A percentile compares a stretch with the other conserved stretches of the same genome.
These are phyloP conservation scores for Stenocarpella maydis DNA, from an alignment of 2,329 filamentous ascomycete genomes.

Conservation along the genomic window DNA sequence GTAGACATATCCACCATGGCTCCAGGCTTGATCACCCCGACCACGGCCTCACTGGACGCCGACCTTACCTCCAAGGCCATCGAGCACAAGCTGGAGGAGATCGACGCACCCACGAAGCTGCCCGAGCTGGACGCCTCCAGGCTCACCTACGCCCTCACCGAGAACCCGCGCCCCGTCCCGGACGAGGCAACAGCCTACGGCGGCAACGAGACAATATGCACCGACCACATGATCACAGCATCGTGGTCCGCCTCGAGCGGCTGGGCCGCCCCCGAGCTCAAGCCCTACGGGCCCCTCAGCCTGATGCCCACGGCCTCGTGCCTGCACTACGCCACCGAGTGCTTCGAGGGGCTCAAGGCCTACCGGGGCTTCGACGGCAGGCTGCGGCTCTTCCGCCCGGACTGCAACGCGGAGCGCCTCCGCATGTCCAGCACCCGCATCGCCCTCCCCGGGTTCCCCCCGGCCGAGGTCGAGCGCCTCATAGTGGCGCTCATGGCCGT, in stretches of 20 bases:
- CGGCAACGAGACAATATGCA: slow-evolving; percentile 66
- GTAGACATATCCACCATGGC: slow-evolving; percentile 38
- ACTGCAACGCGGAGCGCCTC: slow-evolving; percentile 74
- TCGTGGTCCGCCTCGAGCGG: slow-evolving; percentile 71
- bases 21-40: slow-evolving; percentile 41
- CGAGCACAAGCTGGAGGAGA: slow-evolving; percentile 55
- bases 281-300: slow-evolving; percentile 78
- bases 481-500: slow-evolving; percentile 75
- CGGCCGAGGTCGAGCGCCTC: slow-evolving; percentile 76
- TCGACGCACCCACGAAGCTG: slow-evolving; percentile 42
- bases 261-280: slow-evolving; percentile 78
- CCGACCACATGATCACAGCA: slow-evolving; percentile 88
- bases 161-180: slow-evolving; percentile 61
- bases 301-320: slow-evolving; percentile 83
- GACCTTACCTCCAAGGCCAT: slow-evolving; percentile 62
- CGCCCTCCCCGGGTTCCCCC: slow-evolving; percentile 77
- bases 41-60: slow-evolving; percentile 53
- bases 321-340: slow-evolving; percentile 90
- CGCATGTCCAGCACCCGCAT: slow-evolving; percentile 69
- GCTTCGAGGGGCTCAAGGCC: slow-evolving; percentile 85
- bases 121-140: slow-evolving; percentile 70
- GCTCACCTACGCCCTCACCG: slow-evolving; percentile 63
- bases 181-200: slow-evolving; percentile 56
- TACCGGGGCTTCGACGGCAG: slow-evolving; percentile 81
- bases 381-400: slow-evolving; percentile 80